Base-by-base conservation (phyloP, 2,329 filamentous ascomycete species). In the Diatrype stigma region DNA sequence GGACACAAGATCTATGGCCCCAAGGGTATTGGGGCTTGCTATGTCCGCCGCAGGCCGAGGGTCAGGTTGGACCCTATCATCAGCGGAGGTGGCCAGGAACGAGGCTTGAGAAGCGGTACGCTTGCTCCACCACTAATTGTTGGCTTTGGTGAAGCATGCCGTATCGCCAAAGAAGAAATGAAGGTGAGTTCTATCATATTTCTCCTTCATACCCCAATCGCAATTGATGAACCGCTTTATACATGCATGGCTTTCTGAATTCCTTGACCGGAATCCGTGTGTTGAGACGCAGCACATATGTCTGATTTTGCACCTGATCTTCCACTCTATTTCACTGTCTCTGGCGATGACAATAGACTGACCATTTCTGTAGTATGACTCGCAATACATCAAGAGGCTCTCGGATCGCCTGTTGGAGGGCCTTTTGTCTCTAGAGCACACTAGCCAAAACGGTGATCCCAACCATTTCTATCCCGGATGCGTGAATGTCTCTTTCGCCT, bases 1-100 rank as follows among this genome's bases (percentile, higher is more conserved):
- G 92, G 90, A 28, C 94, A 99, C 75, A 99, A 99, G 74, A 96
- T 99, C 49, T 99, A 99, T 67, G 94, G 94, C 23, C 94, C 94
- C 49, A 99, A 96, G 78, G 94, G 94, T 32, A 89, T 99, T 51
- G 94, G 94, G 52, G 94, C 94, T 52, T 99, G 94, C 74, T 99
- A 93, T 66, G 90, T 99, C 46, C 87, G 94, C 64, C 84, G 94
- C 74, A 82, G 94, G 51, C 94, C 94, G 2, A 86, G 93, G 69
- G 94, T 99, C 60, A 89, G 94, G 71, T 76, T 99, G 51, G 94
- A 99, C 53, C 94, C 94, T 47, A 87, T 99, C 67, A 99, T 99
- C 73, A 95, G 85, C 50, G 94, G 94, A 54, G 94, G 94, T 71
- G 94, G 94, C 6, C 94, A 99, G 70, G 94, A 99, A 76, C 82